Evolutionary conservation across 345 rosid species (phyloP).

Genomic region (Populus tremula): DNA sequence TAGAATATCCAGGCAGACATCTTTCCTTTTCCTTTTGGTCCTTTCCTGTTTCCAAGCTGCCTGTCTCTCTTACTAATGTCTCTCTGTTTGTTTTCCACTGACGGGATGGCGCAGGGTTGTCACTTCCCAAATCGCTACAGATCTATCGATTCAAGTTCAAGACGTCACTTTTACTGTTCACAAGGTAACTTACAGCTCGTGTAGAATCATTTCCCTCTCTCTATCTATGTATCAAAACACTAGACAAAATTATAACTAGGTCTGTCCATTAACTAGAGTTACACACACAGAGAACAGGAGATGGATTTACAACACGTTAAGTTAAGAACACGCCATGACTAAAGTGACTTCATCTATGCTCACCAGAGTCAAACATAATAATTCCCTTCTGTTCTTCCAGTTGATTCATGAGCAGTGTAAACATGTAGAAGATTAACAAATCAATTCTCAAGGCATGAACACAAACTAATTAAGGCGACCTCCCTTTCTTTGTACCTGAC

Average conservation of each 20-base stretch:
- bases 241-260: too few relatives aligned
- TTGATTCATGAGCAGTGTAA: not conserved
- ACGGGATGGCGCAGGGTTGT: slow-evolving; percentile 53
- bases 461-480: not conserved
- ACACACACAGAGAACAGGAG: not conserved
- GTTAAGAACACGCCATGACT: not conserved
- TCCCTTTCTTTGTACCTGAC: not conserved
- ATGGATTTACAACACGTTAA: not conserved
- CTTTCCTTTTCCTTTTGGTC: not conserved
- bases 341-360: not conserved
- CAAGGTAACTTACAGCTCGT: slow-evolving; percentile 45
- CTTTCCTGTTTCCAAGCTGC: not conserved
- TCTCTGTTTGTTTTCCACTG: not conserved
- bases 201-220: not conserved
- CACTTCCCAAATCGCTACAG: slow-evolving; percentile 59
- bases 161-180: slow-evolving; percentile 64
- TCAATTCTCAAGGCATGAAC: not conserved
- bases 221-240: not conserved
- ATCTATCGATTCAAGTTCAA: slow-evolving; percentile 61
- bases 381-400: not conserved
- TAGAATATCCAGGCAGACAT: not conserved
- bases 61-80: not conserved
- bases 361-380: not conserved
- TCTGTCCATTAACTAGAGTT: too few relatives aligned
- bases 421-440: not conserved